Evolutionary conservation across 139 green algal species (phyloP).

Genomic region (Picochlorum sp.): DNA sequence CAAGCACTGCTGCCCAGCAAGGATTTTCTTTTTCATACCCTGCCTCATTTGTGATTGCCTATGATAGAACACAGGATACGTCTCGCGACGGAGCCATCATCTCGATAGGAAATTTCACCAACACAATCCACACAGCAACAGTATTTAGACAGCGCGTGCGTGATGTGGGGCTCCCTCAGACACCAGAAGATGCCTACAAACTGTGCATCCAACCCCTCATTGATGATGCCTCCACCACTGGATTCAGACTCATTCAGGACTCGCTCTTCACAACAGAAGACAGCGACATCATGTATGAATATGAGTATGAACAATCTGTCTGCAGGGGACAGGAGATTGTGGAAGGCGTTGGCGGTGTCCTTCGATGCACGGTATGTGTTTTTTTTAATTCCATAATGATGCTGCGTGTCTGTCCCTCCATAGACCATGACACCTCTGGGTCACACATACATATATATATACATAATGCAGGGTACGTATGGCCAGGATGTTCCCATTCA

Average conservation of each 20-base stretch:
- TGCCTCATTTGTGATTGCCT: slow-evolving; percentile 22
- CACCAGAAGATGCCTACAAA: too few species aligned
- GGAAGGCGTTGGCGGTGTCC: neutral
- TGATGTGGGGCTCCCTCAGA: too few species aligned
- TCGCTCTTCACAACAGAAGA: slow-evolving; percentile 1
- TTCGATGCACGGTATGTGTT: neutral
- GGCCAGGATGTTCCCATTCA: slow-evolving; percentile 3
- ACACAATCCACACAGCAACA: neutral
- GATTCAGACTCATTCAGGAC: neutral
- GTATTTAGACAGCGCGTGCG: too few species aligned
- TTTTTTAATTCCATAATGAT: neutral
- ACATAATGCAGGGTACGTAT: neutral
- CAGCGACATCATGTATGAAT: neutral
- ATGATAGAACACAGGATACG: slow-evolving; percentile 14
- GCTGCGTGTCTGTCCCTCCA: too few species aligned
- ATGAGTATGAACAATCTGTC: neutral
- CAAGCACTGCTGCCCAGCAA: neutral
- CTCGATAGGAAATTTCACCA: slow-evolving; percentile 21
- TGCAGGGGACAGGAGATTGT: neutral
- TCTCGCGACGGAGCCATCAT: slow-evolving; percentile 18
- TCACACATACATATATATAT: too few species aligned
- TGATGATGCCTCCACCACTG: too few species aligned
- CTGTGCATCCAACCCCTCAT: too few species aligned
- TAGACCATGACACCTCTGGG: too few species aligned
- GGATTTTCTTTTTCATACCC: slow-evolving; percentile 26